Conservation (phyloP, 106 monocot genomes). For the Hemerocallis citrina region DNA sequence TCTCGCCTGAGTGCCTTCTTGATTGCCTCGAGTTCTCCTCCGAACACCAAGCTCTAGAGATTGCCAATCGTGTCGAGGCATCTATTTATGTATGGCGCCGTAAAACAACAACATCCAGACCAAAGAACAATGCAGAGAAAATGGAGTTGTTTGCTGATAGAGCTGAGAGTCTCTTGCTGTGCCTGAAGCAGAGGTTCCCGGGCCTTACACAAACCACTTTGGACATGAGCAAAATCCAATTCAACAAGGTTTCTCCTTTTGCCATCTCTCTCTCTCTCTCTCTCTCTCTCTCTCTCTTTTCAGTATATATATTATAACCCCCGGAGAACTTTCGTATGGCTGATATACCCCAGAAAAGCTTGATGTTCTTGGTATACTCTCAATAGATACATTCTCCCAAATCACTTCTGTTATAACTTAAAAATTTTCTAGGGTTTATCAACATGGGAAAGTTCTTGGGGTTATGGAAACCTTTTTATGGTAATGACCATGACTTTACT, state of each 20-base stretch:
- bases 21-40: constrained; percentile 81
- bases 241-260: constrained; percentile 53
- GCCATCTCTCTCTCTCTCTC: not conserved
- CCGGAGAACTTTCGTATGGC: no score
- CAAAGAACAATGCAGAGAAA: constrained; percentile 36
- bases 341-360: no score
- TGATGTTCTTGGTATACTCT: no score
- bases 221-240: constrained; percentile 93
- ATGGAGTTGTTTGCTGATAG: constrained; percentile 76
- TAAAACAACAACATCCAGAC: constrained; percentile 17
- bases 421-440: no score
- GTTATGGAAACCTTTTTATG: not conserved
- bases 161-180: constrained; percentile 71
- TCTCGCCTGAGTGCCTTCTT: constrained; percentile 75
- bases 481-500: not conserved
- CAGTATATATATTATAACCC: no score
- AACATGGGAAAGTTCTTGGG: not conserved
- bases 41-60: constrained; percentile 81
- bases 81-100: constrained; percentile 68
- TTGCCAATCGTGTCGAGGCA: constrained; percentile 87
- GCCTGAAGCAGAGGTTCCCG: constrained; percentile 89
- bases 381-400: not conserved
- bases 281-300: no score
- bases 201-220: constrained; percentile 78
- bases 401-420: not conserved